Conservation (phyloP, 345 rosid species). For the Excoecaria agallocha region DNA sequence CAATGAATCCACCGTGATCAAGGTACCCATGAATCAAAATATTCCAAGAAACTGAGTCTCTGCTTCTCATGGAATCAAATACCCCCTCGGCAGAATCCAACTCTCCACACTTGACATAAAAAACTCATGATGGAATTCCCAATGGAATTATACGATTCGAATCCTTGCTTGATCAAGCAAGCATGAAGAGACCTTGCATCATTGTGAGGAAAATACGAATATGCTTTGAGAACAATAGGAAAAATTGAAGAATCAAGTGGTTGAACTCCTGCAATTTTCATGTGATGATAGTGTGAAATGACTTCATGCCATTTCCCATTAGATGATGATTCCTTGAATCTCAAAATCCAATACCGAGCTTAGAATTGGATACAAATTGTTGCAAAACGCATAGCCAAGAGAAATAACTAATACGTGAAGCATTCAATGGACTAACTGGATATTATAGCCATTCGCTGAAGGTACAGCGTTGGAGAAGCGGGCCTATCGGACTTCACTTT, state of each 20-base stretch:
- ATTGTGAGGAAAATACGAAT: slow-evolving; percentile 40
- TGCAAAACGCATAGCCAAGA: slow-evolving; percentile 26
- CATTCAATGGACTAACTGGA: too few species aligned
- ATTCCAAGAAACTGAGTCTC: slow-evolving; percentile 76
- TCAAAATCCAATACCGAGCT: slow-evolving; percentile 34
- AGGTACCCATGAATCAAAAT: slow-evolving; percentile 52
- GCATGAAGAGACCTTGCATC: slow-evolving; percentile 51
- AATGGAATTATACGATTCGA: slow-evolving; percentile 42
- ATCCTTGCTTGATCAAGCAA: slow-evolving; percentile 51
- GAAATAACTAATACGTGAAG: too few species aligned
- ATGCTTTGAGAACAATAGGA: slow-evolving; percentile 56
- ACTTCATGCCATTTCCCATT: slow-evolving; percentile 55
- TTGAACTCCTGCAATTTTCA: slow-evolving; percentile 36
- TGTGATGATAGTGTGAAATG: slow-evolving; percentile 38
- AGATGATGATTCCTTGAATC: slow-evolving; percentile 43
- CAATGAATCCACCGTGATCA: slow-evolving; percentile 34
- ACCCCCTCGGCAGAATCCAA: slow-evolving; percentile 36
- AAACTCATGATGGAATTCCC: slow-evolving; percentile 63
- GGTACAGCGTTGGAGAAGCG: too few species aligned
- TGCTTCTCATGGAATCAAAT: slow-evolving; percentile 37
- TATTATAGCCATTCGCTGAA: too few species aligned
- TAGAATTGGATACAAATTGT: slow-evolving; percentile 23
- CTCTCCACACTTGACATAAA: slow-evolving; percentile 53
- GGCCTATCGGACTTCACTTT: too few species aligned
- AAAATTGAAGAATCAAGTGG: slow-evolving; percentile 43